Conservation (phyloP, 2,329 filamentous ascomycete species). For the Didymella pomorum region DNA sequence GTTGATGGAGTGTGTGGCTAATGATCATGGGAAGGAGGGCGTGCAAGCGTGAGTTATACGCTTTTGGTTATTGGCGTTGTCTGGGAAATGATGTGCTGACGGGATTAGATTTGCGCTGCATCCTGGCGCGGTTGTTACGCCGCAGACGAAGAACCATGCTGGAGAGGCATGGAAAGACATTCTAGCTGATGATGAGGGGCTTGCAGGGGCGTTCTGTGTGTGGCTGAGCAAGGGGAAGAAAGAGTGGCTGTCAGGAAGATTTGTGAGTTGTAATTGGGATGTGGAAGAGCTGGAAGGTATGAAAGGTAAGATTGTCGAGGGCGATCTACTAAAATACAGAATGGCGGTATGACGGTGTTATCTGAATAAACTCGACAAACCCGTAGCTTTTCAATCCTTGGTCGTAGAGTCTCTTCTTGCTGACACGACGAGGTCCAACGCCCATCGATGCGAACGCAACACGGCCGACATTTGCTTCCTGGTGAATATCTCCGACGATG, state of each 20-base stretch:
- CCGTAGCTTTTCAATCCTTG: background rate
- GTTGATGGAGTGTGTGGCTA: conserved; percentile 33
- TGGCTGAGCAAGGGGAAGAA: conserved; percentile 35
- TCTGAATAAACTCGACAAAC: no score
- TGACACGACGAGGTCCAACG: background rate
- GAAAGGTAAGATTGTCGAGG: conserved; percentile 15
- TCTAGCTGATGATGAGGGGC: conserved; percentile 33
- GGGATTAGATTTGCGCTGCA: conserved; percentile 20
- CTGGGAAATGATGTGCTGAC: no score
- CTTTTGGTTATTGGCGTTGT: no score
- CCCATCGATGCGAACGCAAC: conserved; percentile 14
- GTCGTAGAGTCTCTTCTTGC: conserved; percentile 3
- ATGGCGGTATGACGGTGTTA: conserved; percentile 17
- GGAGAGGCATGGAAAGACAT: conserved; percentile 17
- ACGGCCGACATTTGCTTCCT: background rate
- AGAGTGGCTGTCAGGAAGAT: conserved; percentile 36
- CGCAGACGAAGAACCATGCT: conserved; percentile 19
- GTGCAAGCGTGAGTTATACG: conserved; percentile 28
- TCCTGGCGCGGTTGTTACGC: conserved; percentile 38
- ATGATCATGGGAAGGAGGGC: conserved; percentile 45
- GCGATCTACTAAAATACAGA: conserved; percentile 19
- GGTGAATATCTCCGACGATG: conserved; percentile 13
- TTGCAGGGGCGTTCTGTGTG: conserved; percentile 38
- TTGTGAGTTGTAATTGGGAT: conserved; percentile 37
- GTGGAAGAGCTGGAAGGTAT: conserved; percentile 36